Evolutionary conservation across 306 rosid species (phyloP), one percentile per base, ranked within the genome.

Genomic region (Castanea sativa): DNA sequence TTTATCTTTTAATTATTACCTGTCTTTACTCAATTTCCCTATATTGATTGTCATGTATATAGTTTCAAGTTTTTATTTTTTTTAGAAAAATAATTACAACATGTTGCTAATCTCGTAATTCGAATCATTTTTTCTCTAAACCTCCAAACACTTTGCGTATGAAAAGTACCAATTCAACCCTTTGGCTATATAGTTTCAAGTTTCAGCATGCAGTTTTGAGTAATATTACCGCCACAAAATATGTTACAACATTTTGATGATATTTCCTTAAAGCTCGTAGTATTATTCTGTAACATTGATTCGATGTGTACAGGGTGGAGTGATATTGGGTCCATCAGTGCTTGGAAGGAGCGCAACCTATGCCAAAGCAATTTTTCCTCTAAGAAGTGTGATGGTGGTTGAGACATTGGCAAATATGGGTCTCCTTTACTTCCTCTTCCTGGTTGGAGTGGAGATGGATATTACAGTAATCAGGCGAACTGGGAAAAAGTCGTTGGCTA

Each of bases 381-480:
- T 89, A 55, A 88, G 87, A 75, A 92, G 98, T 86, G 92, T 90
- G 63, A 83, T 91, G 92, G 89, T 91, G 72, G 16, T 92, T 5
- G 97, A 94, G 74, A 88, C 97, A 82, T 87, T 94, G 92, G 92
- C 92, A 25, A 89, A 89, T 10, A 82, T 86, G 43, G 90, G 92
- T 30, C 89, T 89, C 53, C 92, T 92, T 51, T 92, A 89, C 83
- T 91, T 92, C 64, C 81, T 94, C 20, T 94, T 94, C 87, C 52
- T 94, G 20, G 91, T 91, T 18, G 98, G 98, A 25, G 82, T 94
- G 55, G 97, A 94, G 60, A 92, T 94, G 97, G 98, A 94, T 75
- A 74, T 92, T 43, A 63, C 94, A 0, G 90, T 87, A 0, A 61
- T 94, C 57, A 86, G 90, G 14, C 86, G 89, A 16, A 82, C 88